Conservation (phyloP, 768 basidiomycete genomes). For the Tulasnella calospora region DNA sequence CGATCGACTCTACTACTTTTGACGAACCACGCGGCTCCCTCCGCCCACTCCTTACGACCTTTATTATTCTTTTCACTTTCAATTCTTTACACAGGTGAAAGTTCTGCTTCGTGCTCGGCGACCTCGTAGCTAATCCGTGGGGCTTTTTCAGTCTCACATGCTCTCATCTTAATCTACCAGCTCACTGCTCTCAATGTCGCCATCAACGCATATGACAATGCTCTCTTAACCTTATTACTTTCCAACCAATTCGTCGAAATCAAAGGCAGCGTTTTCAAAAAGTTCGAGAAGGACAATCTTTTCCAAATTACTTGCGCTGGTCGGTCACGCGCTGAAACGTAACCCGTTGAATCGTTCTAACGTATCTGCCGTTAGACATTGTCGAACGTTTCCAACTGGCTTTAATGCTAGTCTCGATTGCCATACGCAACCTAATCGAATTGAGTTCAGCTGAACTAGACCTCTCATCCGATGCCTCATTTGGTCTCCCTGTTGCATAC, state of each 20-base stretch:
- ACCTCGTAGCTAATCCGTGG: not conserved
- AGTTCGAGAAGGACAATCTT: constrained; percentile 96
- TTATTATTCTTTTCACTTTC: constrained; percentile 80
- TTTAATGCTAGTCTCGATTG: constrained; percentile 86
- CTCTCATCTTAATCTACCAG: constrained; percentile 94
- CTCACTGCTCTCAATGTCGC: constrained; percentile 93
- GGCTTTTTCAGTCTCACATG: constrained; percentile 64
- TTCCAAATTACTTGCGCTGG: constrained; percentile 99
- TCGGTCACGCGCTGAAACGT: constrained; percentile 35
- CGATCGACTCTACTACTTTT: constrained; percentile 77
- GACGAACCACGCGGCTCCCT: constrained; percentile 56
- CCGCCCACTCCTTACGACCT: constrained; percentile 67
- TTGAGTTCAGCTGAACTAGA: constrained; percentile 86
- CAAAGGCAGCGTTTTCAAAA: constrained; percentile 99
- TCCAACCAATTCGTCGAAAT: constrained; percentile 99
- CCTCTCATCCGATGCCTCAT: constrained; percentile 54
- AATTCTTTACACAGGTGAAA: constrained; percentile 72
- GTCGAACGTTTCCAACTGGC: constrained; percentile 93
- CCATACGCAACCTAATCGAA: constrained; percentile 91
- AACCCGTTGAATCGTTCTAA: not conserved
- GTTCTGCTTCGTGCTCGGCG: constrained; percentile 9
- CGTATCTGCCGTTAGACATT: constrained; percentile 57
- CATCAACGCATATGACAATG: constrained; percentile 96
- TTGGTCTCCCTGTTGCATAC: constrained; percentile 51
- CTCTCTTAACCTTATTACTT: constrained; percentile 85